Percentiles rank a stretch among this genome's conserved stretches.
phyloP scores from a whole-genome alignment of 139 green algal species.

The Chlorella sp. region DNA sequence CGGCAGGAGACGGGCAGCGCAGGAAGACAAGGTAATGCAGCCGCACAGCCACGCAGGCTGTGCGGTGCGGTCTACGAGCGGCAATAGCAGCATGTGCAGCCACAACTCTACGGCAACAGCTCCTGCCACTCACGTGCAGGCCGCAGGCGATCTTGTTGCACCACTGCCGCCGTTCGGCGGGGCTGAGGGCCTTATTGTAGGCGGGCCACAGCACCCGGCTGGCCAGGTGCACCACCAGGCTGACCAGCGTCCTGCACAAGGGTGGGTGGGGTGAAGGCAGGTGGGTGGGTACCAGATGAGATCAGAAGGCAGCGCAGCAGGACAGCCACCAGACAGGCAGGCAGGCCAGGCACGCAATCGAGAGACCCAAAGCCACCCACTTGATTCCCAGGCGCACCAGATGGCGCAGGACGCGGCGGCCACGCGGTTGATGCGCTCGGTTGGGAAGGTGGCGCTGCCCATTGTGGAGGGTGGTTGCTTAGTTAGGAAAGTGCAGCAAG shows the following conservation, averaged over 20 bases:
- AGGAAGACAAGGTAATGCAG: no score
- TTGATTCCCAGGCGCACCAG: neutral
- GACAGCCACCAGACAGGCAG: no score
- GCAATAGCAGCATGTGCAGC: neutral
- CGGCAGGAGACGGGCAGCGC: neutral
- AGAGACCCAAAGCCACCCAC: neutral
- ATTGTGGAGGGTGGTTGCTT: neutral
- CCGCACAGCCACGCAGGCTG: no score
- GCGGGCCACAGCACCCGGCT: conserved; percentile 6
- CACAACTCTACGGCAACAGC: neutral
- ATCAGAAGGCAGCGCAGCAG: neutral
- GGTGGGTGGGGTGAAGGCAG: neutral
- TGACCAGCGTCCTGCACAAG: conserved; percentile 16
- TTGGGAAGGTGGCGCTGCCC: conserved; percentile 22
- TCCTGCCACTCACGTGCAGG: conserved; percentile 17
- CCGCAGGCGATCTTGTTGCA: conserved; percentile 42
- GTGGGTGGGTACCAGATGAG: neutral
- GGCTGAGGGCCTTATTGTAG: neutral
- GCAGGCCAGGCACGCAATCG: neutral
- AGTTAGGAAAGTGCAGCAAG: neutral
- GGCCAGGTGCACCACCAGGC: conserved; percentile 23
- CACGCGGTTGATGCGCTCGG: conserved; percentile 10
- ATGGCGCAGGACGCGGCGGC: conserved; percentile 7
- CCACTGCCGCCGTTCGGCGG: conserved; percentile 19
- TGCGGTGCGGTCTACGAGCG: no score